These are phyloP conservation scores for Isoetes engelmannii DNA, from an alignment of 83 land plant genomes.

Conservation along the genomic window DNA sequence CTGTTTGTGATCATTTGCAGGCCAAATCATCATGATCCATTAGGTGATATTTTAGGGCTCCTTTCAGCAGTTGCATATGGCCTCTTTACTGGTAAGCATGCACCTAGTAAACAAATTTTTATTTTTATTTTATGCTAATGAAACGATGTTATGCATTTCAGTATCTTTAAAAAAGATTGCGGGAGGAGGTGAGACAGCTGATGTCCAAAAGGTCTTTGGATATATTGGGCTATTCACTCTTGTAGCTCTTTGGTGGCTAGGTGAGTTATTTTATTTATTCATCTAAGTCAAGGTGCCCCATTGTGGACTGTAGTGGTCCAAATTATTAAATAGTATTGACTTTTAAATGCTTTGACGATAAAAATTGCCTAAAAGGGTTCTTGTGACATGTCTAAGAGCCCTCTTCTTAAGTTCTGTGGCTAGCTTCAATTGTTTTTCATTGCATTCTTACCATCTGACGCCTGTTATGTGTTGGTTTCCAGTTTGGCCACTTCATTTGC, in stretches of 20 bases:
- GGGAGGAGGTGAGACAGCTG: slow-evolving; percentile 73
- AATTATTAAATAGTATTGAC: no score
- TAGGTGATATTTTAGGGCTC: slow-evolving; percentile 78
- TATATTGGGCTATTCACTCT: slow-evolving; percentile 89
- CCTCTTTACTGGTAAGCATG: slow-evolving; percentile 58
- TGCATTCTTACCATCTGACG: no score
- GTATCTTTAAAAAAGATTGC: slow-evolving; percentile 83
- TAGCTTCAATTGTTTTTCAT: no score
- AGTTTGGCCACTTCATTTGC: slow-evolving; percentile 84
- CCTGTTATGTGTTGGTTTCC: slow-evolving; percentile 19
- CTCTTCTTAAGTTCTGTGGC: no score
- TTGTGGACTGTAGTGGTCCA: no score
- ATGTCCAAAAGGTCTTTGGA: slow-evolving; percentile 92
- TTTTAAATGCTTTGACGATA: no score
- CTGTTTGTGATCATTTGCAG: slow-evolving; percentile 26
- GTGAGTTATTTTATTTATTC: slow-evolving; percentile 45
- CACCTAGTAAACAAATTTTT: background rate
- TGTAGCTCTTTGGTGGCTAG: slow-evolving; percentile 86
- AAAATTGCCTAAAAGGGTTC: no score
- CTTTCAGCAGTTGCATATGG: slow-evolving; percentile 78
- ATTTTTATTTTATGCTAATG: no score
- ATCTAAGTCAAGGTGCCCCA: no score
- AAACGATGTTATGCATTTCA: slow-evolving; percentile 21
- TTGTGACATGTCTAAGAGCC: no score
- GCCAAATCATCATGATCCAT: slow-evolving; percentile 41